Percentiles rank a stretch among this genome's conserved stretches.
Conservation (phyloP, 2,329 filamentous ascomycete species). For the Plectosphaerella sp. region DNA sequence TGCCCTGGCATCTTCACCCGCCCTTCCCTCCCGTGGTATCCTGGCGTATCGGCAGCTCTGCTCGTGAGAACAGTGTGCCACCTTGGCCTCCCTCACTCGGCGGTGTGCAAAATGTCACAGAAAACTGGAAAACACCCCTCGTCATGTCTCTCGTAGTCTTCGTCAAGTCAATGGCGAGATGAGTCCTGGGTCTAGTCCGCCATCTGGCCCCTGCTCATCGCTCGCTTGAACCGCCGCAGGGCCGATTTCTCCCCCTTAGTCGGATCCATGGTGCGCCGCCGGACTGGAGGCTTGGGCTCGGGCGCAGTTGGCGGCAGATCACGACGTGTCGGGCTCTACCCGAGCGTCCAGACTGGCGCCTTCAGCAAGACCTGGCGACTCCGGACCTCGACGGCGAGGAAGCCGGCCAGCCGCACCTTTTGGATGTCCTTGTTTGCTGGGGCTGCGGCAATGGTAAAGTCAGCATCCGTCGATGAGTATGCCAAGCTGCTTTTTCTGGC, state of each 20-base stretch:
- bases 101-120: neutral
- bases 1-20: too few species aligned
- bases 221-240: neutral
- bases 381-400: constrained; percentile 69
- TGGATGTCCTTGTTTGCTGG: constrained; percentile 38
- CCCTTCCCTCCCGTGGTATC: too few species aligned
- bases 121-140: neutral
- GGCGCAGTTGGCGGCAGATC: neutral
- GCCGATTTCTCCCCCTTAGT: neutral
- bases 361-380: constrained; percentile 72
- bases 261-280: neutral
- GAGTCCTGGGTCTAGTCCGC: neutral
- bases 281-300: neutral
- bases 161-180: neutral
- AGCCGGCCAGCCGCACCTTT: constrained; percentile 71
- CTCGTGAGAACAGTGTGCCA: too few species aligned
- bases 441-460: constrained; percentile 22
- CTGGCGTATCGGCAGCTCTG: too few species aligned
- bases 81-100: neutral
- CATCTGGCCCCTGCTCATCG: neutral
- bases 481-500: constrained; percentile 1
- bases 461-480: neutral
- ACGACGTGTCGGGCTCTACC: constrained; percentile 13
- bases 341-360: constrained; percentile 66
- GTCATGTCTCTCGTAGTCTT: neutral